phyloP scores from a whole-genome alignment of 768 basidiomycete species.

The Naganishia antarctica region DNA sequence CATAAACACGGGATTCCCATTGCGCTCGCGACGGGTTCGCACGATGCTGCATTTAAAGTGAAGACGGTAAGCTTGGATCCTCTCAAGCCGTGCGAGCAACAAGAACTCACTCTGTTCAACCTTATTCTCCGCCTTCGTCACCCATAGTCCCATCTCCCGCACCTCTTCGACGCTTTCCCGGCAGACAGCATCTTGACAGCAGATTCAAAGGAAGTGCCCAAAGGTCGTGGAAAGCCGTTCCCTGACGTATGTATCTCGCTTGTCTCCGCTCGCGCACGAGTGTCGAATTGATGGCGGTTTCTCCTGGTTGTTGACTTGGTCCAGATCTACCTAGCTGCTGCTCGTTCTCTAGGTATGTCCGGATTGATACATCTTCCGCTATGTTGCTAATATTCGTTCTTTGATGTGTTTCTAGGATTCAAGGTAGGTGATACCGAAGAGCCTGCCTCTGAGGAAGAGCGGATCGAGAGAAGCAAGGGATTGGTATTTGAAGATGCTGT shows the following conservation, averaged over 20 bases:
- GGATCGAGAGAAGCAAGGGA: slow-evolving; percentile 35
- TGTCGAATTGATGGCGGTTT: background rate
- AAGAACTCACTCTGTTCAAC: background rate
- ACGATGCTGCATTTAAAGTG: slow-evolving; percentile 30
- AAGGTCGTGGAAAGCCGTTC: slow-evolving; percentile 45
- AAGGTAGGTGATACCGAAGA: slow-evolving; percentile 41
- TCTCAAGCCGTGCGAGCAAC: background rate
- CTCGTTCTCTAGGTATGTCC: slow-evolving; percentile 39
- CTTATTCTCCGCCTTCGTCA: background rate
- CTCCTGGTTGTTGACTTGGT: background rate
- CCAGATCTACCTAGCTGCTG: slow-evolving; percentile 46
- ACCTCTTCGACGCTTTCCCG: slow-evolving; percentile 45
- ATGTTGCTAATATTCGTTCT: background rate
- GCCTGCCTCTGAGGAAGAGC: slow-evolving; percentile 36
- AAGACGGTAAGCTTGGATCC: slow-evolving; percentile 39
- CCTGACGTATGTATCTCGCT: slow-evolving; percentile 35
- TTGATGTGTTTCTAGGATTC: slow-evolving; percentile 28
- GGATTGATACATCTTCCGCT: background rate
- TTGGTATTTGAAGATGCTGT: slow-evolving; percentile 48
- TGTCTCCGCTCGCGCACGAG: background rate
- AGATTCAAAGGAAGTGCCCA: slow-evolving; percentile 42
- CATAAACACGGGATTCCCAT: slow-evolving; percentile 44
- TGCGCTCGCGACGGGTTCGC: slow-evolving; percentile 45
- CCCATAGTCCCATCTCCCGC: slow-evolving; percentile 41
- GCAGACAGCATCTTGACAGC: slow-evolving; percentile 41